Conservation (phyloP, 176 grass and related monocot genomes). For the Rhynchospora tenuis region DNA sequence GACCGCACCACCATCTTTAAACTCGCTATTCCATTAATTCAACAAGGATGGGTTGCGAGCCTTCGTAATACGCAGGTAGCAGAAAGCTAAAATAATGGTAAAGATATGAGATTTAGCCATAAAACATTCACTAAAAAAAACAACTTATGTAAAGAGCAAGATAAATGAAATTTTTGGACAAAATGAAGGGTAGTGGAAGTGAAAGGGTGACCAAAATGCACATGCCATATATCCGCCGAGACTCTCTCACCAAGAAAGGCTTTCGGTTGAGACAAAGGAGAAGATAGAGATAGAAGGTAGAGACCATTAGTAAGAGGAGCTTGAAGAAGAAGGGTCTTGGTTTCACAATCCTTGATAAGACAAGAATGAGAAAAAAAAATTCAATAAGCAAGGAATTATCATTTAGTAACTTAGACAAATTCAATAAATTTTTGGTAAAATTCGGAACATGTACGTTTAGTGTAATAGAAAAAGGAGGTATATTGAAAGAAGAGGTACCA, state of each 20-base stretch:
- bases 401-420: background rate
- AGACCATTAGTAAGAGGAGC: background rate
- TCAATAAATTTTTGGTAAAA: background rate
- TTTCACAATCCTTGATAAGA: background rate
- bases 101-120: background rate
- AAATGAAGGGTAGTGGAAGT: background rate
- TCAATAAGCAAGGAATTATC: background rate
- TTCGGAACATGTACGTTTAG: background rate
- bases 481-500: background rate
- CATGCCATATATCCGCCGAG: background rate
- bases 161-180: background rate
- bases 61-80: too few species aligned
- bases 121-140: too few species aligned
- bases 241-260: background rate
- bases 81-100: too few species aligned
- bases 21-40: too few species aligned
- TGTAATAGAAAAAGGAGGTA: background rate
- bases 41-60: too few species aligned
- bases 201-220: background rate
- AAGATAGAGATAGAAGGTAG: background rate
- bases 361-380: background rate
- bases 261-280: background rate
- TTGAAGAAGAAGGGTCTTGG: background rate
- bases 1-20: too few species aligned
- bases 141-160: background rate